Conservation (phyloP, 2,329 filamentous ascomycete species). For the Xylariaceae sp. region DNA sequence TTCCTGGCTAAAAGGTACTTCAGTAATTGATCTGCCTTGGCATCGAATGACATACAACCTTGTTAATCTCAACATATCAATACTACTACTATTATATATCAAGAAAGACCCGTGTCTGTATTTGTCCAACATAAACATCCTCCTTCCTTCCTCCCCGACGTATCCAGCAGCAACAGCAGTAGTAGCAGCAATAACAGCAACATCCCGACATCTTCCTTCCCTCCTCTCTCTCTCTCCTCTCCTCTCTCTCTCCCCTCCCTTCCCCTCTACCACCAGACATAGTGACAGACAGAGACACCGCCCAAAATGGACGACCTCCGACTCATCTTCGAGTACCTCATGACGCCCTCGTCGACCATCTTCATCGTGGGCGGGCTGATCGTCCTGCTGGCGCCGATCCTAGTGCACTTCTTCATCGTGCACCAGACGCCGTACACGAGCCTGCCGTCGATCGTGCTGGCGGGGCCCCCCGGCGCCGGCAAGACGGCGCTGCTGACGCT, state of each 20-base stretch:
- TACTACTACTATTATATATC: too few species aligned
- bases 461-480: conserved; percentile 80
- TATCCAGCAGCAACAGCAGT: too few species aligned
- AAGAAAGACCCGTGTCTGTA: too few species aligned
- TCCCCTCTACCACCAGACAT: too few species aligned
- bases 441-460: conserved; percentile 76
- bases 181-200: too few species aligned
- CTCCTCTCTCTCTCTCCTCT: conserved; percentile 2
- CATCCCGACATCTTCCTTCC: background rate
- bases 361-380: conserved; percentile 72
- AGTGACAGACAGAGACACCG: too few species aligned
- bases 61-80: background rate
- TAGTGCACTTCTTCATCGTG: conserved; percentile 78
- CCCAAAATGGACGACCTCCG: conserved; percentile 42
- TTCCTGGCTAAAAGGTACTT: too few species aligned
- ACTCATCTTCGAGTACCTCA: conserved; percentile 52
- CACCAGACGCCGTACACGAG: conserved; percentile 65
- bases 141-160: background rate
- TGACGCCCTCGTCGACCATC: conserved; percentile 62
- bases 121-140: too few species aligned
- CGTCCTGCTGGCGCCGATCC: conserved; percentile 71
- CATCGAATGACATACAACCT: background rate
- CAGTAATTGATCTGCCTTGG: too few species aligned
- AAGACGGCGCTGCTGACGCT: conserved; percentile 89
- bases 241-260: conserved; percentile 1